Evolutionary conservation across 2,329 filamentous ascomycete genomes (phyloP), one percentile per base, ranked within the genome.

Genomic region (Scedosporium apiospermum): DNA sequence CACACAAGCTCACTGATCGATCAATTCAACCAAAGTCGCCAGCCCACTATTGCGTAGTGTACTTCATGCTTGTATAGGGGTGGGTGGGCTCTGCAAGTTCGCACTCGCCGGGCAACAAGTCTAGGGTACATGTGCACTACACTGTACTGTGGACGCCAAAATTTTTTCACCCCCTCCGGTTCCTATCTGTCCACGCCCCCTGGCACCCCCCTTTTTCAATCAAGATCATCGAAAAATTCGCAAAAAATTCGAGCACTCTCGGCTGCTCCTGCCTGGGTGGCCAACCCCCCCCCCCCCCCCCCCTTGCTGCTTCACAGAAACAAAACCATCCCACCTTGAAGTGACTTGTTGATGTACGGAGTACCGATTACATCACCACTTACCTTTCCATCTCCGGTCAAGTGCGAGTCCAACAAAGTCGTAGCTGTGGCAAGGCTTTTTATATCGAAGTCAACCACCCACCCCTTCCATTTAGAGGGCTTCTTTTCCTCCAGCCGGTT

Each of bases 281-380:
- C 21, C 42, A 51, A 51, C 23, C 10, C 1, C 58, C 38, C 57
- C 42, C 30, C 14, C 58, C 55, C 6, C 55, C 27, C 58, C 58
- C 58, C 58, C 38, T 42, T 49, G 14, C 41, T 53, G 23, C 30
- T 44, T 18, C 46, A 53, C 42, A 58, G n/a, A 58, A 30, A 58
- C 27, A 26, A 51, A 42, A 51, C 59, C 59, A 61, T 61, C 42
- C 42, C 59, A 61, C 44, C 59, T 44, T 55, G 51, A 55, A 61
- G 59, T 34, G 59, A 38, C 58, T 60, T 60, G 38, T 27, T 41
- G 27, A 46, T 61, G 42, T 61, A 53, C 59, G 42, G 49, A 53
- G 59, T 61, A 44, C 59, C 44, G 23, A 61, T 61, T 61, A 61
- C 59, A 61, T 61, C 59, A 61, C 59, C 59, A 23, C 41, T 51